Evolutionary conservation across 495 filamentous ascomycete species (phyloP).

Genomic region (Tuber brumale): DNA sequence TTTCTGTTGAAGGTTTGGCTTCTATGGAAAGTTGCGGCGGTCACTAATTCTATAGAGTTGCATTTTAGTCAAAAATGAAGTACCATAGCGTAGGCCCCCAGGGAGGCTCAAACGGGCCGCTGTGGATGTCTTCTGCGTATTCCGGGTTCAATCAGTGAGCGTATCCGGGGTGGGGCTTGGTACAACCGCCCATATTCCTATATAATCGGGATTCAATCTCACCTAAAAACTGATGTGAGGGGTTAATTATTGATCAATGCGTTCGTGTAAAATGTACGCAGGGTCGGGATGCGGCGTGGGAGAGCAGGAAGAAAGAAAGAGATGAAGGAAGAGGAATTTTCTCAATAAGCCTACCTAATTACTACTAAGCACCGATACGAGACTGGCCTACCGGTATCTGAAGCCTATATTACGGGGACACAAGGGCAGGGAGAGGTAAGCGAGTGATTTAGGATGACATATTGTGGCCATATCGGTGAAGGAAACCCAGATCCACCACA

Average conservation of each 20-base stretch:
- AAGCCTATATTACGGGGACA: not conserved
- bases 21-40: not conserved
- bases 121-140: not conserved
- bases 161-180: not conserved
- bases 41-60: not conserved
- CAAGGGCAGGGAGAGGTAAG: not conserved
- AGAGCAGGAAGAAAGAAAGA: not conserved
- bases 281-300: not conserved
- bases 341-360: not conserved
- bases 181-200: not conserved
- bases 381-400: not conserved
- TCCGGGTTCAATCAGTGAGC: not conserved
- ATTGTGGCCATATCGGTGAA: not conserved
- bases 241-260: not conserved
- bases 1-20: not conserved
- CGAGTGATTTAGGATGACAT: not conserved
- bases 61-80: not conserved
- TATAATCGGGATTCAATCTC: not conserved
- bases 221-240: not conserved
- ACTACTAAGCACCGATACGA: not conserved
- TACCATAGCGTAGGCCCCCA: too few relatives aligned
- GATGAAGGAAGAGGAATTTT: not conserved
- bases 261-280: not conserved
- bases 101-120: not conserved
- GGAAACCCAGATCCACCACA: not conserved